These are phyloP conservation scores for Vitis cinerea DNA, from an alignment of 164 flowering plant species.

Conservation along the genomic window DNA sequence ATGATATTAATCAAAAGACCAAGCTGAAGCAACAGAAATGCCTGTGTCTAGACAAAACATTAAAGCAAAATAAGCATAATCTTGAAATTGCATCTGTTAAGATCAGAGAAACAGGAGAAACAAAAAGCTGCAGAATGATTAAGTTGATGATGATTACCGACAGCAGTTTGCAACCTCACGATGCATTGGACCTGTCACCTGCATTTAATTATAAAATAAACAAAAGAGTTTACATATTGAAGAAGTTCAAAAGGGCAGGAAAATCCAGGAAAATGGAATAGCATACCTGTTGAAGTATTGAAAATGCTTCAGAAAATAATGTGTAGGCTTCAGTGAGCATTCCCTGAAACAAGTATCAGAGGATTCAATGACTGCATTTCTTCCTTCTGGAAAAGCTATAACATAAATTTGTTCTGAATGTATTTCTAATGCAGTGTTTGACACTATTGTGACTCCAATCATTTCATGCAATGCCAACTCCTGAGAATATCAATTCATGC, in stretches of 20 bases:
- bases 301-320: conserved; percentile 88
- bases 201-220: conserved; percentile 16
- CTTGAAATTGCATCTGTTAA: not conserved
- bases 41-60: not conserved
- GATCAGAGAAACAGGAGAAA: not conserved
- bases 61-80: not conserved
- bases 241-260: not conserved
- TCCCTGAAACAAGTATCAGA: conserved; percentile 55
- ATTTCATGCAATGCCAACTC: not conserved
- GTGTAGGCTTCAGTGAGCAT: conserved; percentile 93
- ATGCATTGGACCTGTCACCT: conserved; percentile 99
- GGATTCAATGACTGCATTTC: not conserved
- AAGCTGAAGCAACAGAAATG: not conserved
- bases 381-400: too few relatives aligned
- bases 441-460: too few relatives aligned
- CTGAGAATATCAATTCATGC: too few relatives aligned
- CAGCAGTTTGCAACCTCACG: conserved; percentile 98
- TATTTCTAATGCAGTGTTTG: too few relatives aligned
- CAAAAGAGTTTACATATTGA: conserved; percentile 7
- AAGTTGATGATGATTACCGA: conserved; percentile 43
- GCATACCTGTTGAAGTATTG: conserved; percentile 90
- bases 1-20: not conserved
- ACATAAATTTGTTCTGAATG: too few relatives aligned
- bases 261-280: not conserved
- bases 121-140: not conserved